Base-by-base conservation (phyloP, 345 rosid species). In the Luvunga scandens region DNA sequence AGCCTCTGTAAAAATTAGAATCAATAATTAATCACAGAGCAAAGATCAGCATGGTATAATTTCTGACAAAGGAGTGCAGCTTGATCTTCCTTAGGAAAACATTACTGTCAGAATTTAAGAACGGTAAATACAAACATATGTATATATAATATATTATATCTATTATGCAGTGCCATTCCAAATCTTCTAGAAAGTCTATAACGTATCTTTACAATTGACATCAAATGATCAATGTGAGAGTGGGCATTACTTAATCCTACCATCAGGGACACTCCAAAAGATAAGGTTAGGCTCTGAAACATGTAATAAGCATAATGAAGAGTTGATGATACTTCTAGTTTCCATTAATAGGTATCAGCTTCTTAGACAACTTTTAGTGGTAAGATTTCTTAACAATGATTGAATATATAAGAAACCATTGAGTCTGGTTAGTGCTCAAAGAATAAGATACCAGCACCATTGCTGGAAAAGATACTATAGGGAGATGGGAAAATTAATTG, bases 381-480 rank as follows among this genome's bases (percentile, higher is more conserved):
- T 50, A 76, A 38, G 16, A 75, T n/a, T 50, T 64, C 7, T 5
- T n/a, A n/a, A 64, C 57, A 34, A 55, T 27, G 36, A 50, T 56
- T 56, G 39, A 57, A 59, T 34, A 50, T 76, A 55, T 21, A 67
- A 67, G 55, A 55, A 67, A 56, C 73, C 56, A 36, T 25, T 18
- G 10, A 67, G 39, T 67, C 66, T 64, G 45, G 28, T 25, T 12
- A 73, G n/a, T 70, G 24, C 28, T 56, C 34, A 66, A 33, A 59
- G 33, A 71, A 56, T 28, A 39, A 33, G 62, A 56, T 53, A 53
- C 48, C 71, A 55, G 55, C 30, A 66, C 9, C 30, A 50, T 45
- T 45, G 63, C 16, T 53, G 50, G 63, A 50, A 61, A 81, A 12
- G 70, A 33, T 16, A 70, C 28, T 73, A 28, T 36, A 75, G 34